Base-by-base conservation (phyloP, 164 flowering plant genomes). In the Magnolia officinalis region DNA sequence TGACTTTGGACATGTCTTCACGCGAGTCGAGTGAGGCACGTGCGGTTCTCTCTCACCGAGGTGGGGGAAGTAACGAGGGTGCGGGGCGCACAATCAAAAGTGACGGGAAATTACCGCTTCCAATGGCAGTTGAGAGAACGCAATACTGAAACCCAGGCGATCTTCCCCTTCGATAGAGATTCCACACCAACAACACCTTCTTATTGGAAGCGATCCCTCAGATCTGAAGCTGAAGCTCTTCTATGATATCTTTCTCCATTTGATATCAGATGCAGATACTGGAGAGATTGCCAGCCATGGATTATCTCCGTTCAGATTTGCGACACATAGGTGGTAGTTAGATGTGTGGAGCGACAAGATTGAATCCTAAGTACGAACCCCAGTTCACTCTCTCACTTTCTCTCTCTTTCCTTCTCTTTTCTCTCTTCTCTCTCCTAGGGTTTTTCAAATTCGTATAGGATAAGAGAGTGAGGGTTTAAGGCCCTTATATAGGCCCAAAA, bases 221-320 rank as follows among this genome's bases (percentile, higher is more conserved):
- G 61, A 55, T 55, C 61, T 55, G 61, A 55, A 55, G 45, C 61
- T 55, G 61, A 11, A 55, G 0, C 19, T 55, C 61, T 55, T 55
- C 61, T 16, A 16, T 16, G 18, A 55, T 14, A 11, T 16, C 4
- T 55, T 16, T 16, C 61, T 52, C 64, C 70, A 80, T 70, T 85
- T 73, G 66, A 76, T 75, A 79, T 84, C 80, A 82, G 74, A 83
- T 84, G 87, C 72, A 80, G 80, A 79, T 75, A 77, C 31, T 68
- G 49, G 23, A 68, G 20, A 68, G 31, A 29, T 68, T 68, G 71
- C 96, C 97, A 65, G 72, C 90, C 77, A 95, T 92, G 98, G 96
- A 95, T 87, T 92, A 90, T 84, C 78, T 93, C 79, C 89, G 98
- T n/a, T n/a, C n/a, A n/a, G n/a, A n/a, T n/a, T n/a, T n/a, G n/a